These are phyloP conservation scores for Leptographium flavum DNA, from an alignment of 2,329 filamentous ascomycete genomes.

Conservation along the genomic window DNA sequence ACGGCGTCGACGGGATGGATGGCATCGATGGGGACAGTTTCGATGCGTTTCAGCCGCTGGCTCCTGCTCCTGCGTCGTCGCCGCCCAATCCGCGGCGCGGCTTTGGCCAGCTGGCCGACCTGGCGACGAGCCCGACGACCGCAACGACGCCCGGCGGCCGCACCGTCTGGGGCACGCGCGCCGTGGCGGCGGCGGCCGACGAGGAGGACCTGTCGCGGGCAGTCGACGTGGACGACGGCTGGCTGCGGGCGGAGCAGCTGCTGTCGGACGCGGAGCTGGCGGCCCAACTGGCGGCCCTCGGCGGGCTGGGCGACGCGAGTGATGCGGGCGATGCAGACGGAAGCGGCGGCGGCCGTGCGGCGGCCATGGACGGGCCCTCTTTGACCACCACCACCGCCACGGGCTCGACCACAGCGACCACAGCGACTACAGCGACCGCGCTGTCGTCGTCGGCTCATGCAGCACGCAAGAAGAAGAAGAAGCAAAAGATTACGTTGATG, in stretches of 20 bases:
- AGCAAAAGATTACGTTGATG: constrained; percentile 60
- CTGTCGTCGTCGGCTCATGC: too few relatives aligned
- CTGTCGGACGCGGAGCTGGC: constrained; percentile 43
- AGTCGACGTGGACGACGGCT: constrained; percentile 47
- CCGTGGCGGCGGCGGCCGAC: constrained; percentile 38
- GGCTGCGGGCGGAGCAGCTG: constrained; percentile 72
- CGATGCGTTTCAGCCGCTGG: constrained; percentile 56
- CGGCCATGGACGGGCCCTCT: constrained; percentile 5
- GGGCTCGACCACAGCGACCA: constrained; percentile 5
- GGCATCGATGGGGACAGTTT: constrained; percentile 34
- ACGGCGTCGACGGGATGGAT: not conserved
- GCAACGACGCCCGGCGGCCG: constrained; percentile 33
- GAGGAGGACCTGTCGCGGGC: too few relatives aligned
- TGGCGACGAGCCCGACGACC: constrained; percentile 67
- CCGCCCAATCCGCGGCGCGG: constrained; percentile 43
- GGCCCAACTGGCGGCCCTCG: constrained; percentile 41
- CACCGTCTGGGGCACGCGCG: constrained; percentile 87
- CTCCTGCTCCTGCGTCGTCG: constrained; percentile 16
- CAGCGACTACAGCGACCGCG: too few relatives aligned
- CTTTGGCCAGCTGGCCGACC: constrained; percentile 56
- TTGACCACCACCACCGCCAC: not conserved
- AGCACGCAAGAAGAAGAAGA: constrained; percentile 51
- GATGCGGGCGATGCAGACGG: constrained; percentile 5
- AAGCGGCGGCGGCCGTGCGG: constrained; percentile 8
- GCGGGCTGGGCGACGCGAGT: constrained; percentile 19